These are phyloP conservation scores for Didymella lethalis DNA, from an alignment of 2,329 filamentous ascomycete genomes.

Conservation along the genomic window DNA sequence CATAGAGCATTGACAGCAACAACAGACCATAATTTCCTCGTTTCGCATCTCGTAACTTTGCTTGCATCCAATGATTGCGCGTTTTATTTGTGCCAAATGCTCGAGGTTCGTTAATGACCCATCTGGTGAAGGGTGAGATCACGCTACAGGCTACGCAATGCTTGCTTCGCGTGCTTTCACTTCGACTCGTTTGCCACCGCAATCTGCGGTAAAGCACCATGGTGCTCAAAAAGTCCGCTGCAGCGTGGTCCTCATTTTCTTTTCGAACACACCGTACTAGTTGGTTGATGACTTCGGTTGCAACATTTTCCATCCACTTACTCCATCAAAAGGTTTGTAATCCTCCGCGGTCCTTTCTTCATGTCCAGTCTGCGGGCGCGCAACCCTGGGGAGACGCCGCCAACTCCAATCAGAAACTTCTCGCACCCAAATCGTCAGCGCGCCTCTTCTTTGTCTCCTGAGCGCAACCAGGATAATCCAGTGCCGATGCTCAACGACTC, in stretches of 20 bases:
- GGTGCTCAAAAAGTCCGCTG: slow-evolving; percentile 4
- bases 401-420: neutral
- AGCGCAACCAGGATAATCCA: slow-evolving; percentile 2
- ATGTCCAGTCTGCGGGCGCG: neutral
- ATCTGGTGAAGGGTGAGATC: neutral
- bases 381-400: neutral
- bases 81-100: neutral
- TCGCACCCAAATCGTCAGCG: slow-evolving; percentile 1
- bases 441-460: neutral
- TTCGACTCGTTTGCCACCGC: slow-evolving; percentile 3
- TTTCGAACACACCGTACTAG: neutral
- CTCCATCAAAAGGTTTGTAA: neutral
- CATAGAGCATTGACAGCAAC: neutral
- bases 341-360: neutral
- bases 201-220: slow-evolving; percentile 1
- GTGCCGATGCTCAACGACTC: slow-evolving; percentile 5
- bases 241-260: neutral
- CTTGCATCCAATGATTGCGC: neutral
- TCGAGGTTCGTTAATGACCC: neutral
- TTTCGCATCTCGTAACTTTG: neutral
- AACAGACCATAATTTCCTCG: neutral
- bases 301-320: neutral
- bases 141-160: neutral
- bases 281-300: neutral
- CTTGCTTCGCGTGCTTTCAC: slow-evolving; percentile 13